These are phyloP conservation scores for Neonectria magnoliae DNA, from an alignment of 2,329 filamentous ascomycete species.

Conservation along the genomic window DNA sequence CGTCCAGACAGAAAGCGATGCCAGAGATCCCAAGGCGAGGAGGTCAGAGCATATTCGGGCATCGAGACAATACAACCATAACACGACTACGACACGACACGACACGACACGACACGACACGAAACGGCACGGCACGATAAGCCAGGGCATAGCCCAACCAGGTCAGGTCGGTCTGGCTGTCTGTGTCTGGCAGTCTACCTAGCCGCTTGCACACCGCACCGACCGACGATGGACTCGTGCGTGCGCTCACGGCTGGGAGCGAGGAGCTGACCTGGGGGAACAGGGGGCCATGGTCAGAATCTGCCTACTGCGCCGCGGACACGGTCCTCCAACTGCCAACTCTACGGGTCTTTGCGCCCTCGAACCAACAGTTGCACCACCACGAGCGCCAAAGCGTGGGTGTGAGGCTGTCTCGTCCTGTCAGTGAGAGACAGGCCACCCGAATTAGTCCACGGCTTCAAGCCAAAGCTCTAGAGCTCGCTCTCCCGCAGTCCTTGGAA, in stretches of 20 bases:
- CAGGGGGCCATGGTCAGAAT: constrained; percentile 8
- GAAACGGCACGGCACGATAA: constrained; percentile 11
- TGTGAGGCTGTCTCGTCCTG: not conserved
- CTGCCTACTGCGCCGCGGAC: constrained; percentile 14
- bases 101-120: constrained; percentile 19
- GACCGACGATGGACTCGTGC: constrained; percentile 1
- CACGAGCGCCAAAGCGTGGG: not conserved
- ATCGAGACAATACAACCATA: constrained; percentile 23
- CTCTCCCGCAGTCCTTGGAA: constrained; percentile 4
- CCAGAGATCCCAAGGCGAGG: constrained; percentile 8
- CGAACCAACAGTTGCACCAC: not conserved
- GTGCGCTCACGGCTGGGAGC: constrained; percentile 5
- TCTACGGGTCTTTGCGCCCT: constrained; percentile 9
- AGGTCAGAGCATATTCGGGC: constrained; percentile 11
- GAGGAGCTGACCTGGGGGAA: constrained; percentile 7
- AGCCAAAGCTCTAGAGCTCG: not conserved
- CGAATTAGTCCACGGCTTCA: not conserved
- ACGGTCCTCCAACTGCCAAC: constrained; percentile 12
- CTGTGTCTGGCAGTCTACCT: constrained; percentile 1
- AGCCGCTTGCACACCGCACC: constrained; percentile 6
- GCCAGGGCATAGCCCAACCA: constrained; percentile 25
- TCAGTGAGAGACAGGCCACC: constrained; percentile 1
- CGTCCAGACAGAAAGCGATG: constrained; percentile 28
- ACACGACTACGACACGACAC: constrained; percentile 28
- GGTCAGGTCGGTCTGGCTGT: constrained; percentile 13